A percentile compares a stretch with the other conserved stretches of the same genome.
These are phyloP conservation scores for Epichloe sp. DNA, from an alignment of 2,329 filamentous ascomycete genomes.

Conservation along the genomic window DNA sequence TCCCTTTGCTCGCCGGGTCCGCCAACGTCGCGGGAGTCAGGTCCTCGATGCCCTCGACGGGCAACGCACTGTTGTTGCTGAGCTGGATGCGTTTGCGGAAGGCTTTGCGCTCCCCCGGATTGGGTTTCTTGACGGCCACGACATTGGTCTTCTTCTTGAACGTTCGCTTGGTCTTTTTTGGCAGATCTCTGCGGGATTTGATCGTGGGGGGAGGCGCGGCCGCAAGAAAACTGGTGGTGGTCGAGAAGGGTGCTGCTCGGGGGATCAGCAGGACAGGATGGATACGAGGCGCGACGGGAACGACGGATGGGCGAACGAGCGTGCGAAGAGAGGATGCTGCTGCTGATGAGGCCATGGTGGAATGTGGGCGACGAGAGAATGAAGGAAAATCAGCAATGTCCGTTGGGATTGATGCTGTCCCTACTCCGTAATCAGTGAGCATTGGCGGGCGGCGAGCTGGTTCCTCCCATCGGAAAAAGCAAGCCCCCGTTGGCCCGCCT, in stretches of 20 bases:
- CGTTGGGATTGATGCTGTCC: too few relatives aligned
- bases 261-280: slow-evolving; percentile 15
- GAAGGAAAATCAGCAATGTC: neutral
- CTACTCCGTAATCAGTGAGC: too few relatives aligned
- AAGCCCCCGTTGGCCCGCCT: too few relatives aligned
- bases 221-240: slow-evolving; percentile 15
- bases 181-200: slow-evolving; percentile 24
- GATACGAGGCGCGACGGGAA: slow-evolving; percentile 20
- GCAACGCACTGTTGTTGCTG: slow-evolving; percentile 84
- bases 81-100: slow-evolving; percentile 80
- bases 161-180: slow-evolving; percentile 28
- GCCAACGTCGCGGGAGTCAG: slow-evolving; percentile 43
- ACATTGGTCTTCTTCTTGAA: slow-evolving; percentile 39
- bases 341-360: slow-evolving; percentile 5
- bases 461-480: too few relatives aligned
- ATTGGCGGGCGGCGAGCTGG: too few relatives aligned
- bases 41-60: slow-evolving; percentile 54
- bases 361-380: neutral
- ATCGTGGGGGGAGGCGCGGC: slow-evolving; percentile 16
- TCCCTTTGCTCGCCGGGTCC: slow-evolving; percentile 43
- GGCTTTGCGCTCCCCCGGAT: slow-evolving; percentile 77
- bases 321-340: slow-evolving; percentile 24
- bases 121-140: slow-evolving; percentile 41
- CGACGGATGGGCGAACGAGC: slow-evolving; percentile 23
- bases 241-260: slow-evolving; percentile 29